Percentiles rank a stretch among this genome's conserved stretches.
Evolutionary conservation across 78 protist genomes (phyloP).

Genomic region (Dictyostelium purpureum): DNA sequence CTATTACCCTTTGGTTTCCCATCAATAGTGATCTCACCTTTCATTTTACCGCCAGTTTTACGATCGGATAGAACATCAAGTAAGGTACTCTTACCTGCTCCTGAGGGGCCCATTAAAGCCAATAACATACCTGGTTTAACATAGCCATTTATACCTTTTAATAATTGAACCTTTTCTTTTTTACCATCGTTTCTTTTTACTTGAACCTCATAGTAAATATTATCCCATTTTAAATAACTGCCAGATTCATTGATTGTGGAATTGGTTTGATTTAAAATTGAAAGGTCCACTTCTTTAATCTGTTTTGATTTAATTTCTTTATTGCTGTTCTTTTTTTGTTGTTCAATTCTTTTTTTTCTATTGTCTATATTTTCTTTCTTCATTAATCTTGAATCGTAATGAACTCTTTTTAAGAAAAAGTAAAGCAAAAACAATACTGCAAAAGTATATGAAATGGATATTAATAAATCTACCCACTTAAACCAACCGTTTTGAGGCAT

Average conservation of each 20-base stretch:
- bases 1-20: constrained; percentile 8
- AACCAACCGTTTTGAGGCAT: constrained; percentile 70
- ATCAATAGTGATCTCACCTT: constrained; percentile 28
- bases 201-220: constrained; percentile 61
- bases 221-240: constrained; percentile 71
- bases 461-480: constrained; percentile 58
- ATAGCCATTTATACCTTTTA: constrained; percentile 75
- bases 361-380: neutral
- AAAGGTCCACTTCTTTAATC: too few species aligned
- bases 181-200: constrained; percentile 50
- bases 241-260: constrained; percentile 32
- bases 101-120: constrained; percentile 79
- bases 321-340: neutral
- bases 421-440: neutral
- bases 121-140: constrained; percentile 67
- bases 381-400: constrained; percentile 20
- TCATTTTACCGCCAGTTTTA: constrained; percentile 53
- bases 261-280: neutral
- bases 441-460: constrained; percentile 1
- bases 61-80: constrained; percentile 56
- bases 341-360: neutral
- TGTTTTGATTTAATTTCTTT: neutral
- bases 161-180: constrained; percentile 14
- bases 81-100: constrained; percentile 70
- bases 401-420: constrained; percentile 10